phyloP scores from a whole-genome alignment of 2,329 filamentous ascomycete species.

The Pseudocercospora ulei region DNA sequence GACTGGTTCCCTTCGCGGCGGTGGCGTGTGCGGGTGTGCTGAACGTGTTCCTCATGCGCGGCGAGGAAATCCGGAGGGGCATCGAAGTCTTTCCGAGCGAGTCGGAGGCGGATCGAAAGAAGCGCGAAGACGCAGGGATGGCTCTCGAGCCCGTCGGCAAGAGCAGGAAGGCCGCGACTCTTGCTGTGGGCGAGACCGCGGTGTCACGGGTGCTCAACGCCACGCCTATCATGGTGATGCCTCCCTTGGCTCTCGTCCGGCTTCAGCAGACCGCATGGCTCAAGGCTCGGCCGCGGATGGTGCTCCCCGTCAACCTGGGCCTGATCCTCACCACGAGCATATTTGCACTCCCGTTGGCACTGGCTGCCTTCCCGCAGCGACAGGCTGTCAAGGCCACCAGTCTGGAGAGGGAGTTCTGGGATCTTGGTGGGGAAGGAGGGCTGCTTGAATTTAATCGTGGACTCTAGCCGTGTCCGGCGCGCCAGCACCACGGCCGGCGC shows the following conservation, averaged over 20 bases:
- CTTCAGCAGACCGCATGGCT: slow-evolving; percentile 80
- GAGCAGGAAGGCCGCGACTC: slow-evolving; percentile 73
- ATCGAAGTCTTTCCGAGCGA: slow-evolving; percentile 87
- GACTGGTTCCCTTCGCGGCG: slow-evolving; percentile 92
- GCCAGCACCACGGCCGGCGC: not conserved
- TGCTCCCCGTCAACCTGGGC: slow-evolving; percentile 73
- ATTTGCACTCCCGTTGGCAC: slow-evolving; percentile 76
- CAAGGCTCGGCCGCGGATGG: slow-evolving; percentile 62
- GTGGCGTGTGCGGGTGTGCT: slow-evolving; percentile 83
- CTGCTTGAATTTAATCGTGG: slow-evolving; percentile 95
- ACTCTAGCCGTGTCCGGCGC: slow-evolving; percentile 4
- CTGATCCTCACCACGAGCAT: slow-evolving; percentile 80
- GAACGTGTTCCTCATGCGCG: slow-evolving; percentile 96
- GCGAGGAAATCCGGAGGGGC: slow-evolving; percentile 84
- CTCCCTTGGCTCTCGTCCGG: slow-evolving; percentile 72
- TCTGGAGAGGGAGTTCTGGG: slow-evolving; percentile 80
- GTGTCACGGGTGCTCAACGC: slow-evolving; percentile 85
- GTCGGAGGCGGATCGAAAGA: slow-evolving; percentile 58
- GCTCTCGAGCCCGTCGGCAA: slow-evolving; percentile 58
- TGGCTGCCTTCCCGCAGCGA: slow-evolving; percentile 86
- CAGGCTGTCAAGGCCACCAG: slow-evolving; percentile 66
- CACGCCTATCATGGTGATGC: slow-evolving; percentile 93
- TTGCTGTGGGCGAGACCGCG: slow-evolving; percentile 89
- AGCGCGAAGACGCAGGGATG: slow-evolving; percentile 30
- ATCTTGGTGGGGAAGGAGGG: slow-evolving; percentile 64